Evolutionary conservation across 305 asterid species (phyloP), one percentile per base, ranked within the genome.

Genomic region (Petunia hybrid): DNA sequence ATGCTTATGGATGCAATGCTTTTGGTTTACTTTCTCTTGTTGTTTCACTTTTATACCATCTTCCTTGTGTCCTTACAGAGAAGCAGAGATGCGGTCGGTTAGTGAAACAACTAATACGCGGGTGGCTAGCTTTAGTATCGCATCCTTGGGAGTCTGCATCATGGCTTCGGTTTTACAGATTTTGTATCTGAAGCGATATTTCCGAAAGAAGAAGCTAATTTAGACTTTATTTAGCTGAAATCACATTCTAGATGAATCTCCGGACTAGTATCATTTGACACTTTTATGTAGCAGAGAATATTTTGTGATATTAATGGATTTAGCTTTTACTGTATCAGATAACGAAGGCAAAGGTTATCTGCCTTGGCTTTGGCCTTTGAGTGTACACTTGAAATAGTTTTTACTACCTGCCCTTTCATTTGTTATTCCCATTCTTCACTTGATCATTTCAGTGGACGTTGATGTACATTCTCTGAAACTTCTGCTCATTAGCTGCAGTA

Each of bases 151-250:
- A 77, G 85, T 93, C 82, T 94, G 98, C 89, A 87, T 92, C 84
- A 6, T 82, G 80, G 93, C 85, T 79, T 92, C 98, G 1, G 56
- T 86, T 77, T 82, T 81, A 62, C 99, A 94, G 86, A 83, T 94
- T 80, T 87, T 79, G 85, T 82, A 91, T 84, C 84, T 95, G 62
- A 88, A 92, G 89, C 89, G 48, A 71, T 94, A 87, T 85, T 94
- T 95, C 92, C 97, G 87, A 80, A 92, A 95, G 96, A 95, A 90
- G 85, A 92, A 95, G 91, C 91, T 95, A 78, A 94, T 95, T 48
- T 95, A 91, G 92, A 80, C 22, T 48, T 60, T 2, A 7, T 59
- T 78, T 2, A 59, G 60, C 14, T 46, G 77, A 46, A 70, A 64
- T 55, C 7, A 4, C 4, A 46, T 57, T 42, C 78, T 56, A 5